Evolutionary conservation across 768 basidiomycete genomes (phyloP).

Genomic region (Leccinum subgranulosum): DNA sequence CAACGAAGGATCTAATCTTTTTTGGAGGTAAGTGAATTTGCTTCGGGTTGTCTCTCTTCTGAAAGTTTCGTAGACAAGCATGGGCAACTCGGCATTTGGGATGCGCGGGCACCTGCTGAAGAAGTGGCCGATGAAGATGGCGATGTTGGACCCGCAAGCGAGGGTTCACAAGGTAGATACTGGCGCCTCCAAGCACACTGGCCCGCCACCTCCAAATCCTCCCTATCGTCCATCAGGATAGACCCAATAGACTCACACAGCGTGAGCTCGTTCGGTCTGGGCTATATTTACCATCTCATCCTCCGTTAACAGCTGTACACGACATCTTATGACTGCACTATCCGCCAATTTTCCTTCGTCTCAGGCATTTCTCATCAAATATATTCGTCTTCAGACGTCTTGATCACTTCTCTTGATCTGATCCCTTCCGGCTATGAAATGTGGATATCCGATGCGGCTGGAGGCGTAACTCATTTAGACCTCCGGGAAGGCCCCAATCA

Average conservation of each 20-base stretch:
- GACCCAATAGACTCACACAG: constrained; percentile 74
- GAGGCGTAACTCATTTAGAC: constrained; percentile 75
- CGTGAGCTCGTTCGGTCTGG: constrained; percentile 36
- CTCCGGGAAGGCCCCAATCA: constrained; percentile 58
- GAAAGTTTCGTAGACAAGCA: constrained; percentile 63
- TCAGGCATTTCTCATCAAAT: constrained; percentile 71
- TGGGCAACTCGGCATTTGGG: constrained; percentile 84
- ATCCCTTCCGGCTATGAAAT: constrained; percentile 68
- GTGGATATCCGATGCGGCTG: constrained; percentile 77
- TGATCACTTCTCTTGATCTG: constrained; percentile 73
- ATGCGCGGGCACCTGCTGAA: constrained; percentile 67
- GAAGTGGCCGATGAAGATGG: constrained; percentile 67
- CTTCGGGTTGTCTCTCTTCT: background rate
- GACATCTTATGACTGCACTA: constrained; percentile 76
- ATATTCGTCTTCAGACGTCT: constrained; percentile 50
- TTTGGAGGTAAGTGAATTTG: constrained; percentile 59
- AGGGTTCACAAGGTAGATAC: constrained; percentile 66
- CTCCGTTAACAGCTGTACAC: constrained; percentile 60
- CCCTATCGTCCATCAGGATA: constrained; percentile 74
- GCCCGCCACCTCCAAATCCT: constrained; percentile 78
- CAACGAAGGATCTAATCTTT: constrained; percentile 79
- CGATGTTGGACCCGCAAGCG: constrained; percentile 36
- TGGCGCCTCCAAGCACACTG: constrained; percentile 82
- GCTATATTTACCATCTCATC: background rate
- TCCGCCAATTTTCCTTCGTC: constrained; percentile 70